Base-by-base conservation (phyloP, 305 asterid genomes). In the Fraxinus sp. region DNA sequence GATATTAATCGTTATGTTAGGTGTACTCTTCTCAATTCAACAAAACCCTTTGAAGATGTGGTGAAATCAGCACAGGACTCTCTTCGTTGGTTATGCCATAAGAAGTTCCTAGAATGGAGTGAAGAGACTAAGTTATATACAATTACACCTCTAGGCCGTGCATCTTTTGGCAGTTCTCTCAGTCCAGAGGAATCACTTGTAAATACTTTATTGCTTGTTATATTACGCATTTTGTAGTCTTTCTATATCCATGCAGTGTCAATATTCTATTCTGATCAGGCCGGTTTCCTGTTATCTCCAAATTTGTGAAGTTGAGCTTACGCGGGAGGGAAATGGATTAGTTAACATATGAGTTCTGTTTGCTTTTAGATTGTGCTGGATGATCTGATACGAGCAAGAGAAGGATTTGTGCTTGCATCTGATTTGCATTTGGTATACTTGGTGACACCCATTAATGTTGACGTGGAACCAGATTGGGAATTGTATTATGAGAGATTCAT, bases 1-100 rank as follows among this genome's bases (percentile, higher is more conserved):
- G 99, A 97, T 78, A 97, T 97, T 87, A 87, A 97, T 91, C 94
- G 98, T 83, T 97, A 97, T 86, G 98, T 97, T 59, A 89, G 99
- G 85, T 97, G 98, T 82, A 97, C 99, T 62, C 99, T 97, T 91
- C 94, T 97, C 87, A 93, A 97, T 88, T 94, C 99, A 77, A 95
- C 94, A 79, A 92, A 91, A 89, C 97, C 98, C 74, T 97, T 97
- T 91, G 99, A 93, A 87, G 95, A 93, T 89, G 99, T 97, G 85
- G 99, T 97, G 80, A 95, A 90, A 88, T 95, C 99, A 72, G 98
- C 99, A 10, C 98, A 94, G 88, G 99, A 97, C 91, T 93, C 99
- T 49, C 97, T 97, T 84, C 89, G 92, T 80, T 97, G 99, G 99
- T 87, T 97, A 77, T 97, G 99, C 89, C 98, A 93, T 82, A 92